phyloP scores from a whole-genome alignment of 495 filamentous ascomycete species.

The Podospora appendiculata region DNA sequence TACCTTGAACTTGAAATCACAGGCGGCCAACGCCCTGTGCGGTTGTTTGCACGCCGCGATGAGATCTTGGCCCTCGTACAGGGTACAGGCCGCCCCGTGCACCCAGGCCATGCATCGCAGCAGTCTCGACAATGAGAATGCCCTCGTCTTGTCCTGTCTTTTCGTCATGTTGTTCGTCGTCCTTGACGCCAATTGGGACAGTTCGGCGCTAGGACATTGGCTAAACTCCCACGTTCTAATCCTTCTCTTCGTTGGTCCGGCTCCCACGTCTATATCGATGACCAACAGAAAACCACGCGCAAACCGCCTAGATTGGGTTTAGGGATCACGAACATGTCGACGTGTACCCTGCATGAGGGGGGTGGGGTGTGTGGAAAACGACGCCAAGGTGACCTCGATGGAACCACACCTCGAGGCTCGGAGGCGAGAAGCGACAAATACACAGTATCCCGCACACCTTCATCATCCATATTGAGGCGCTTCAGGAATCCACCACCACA shows the following conservation, averaged over 20 bases:
- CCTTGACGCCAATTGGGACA: too few species aligned
- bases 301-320: slow-evolving; percentile 3
- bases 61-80: too few species aligned
- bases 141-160: too few species aligned
- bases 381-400: slow-evolving; percentile 3
- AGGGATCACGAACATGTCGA: not conserved
- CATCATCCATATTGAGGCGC: slow-evolving; percentile 23
- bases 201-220: not conserved
- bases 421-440: slow-evolving; percentile 2
- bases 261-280: not conserved
- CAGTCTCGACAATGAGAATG: too few species aligned
- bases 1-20: too few species aligned
- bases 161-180: too few species aligned
- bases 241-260: not conserved
- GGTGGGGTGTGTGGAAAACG: slow-evolving; percentile 7
- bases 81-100: too few species aligned
- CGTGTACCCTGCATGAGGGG: slow-evolving; percentile 1
- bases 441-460: too few species aligned
- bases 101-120: too few species aligned
- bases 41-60: too few species aligned
- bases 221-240: slow-evolving; percentile 5
- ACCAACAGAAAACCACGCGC: slow-evolving; percentile 3
- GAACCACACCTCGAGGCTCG: slow-evolving; percentile 12
- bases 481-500: slow-evolving; percentile 19
- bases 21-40: too few species aligned